Base-by-base conservation (phyloP, 129 eudicot genomes). In the Lonicera japonica region DNA sequence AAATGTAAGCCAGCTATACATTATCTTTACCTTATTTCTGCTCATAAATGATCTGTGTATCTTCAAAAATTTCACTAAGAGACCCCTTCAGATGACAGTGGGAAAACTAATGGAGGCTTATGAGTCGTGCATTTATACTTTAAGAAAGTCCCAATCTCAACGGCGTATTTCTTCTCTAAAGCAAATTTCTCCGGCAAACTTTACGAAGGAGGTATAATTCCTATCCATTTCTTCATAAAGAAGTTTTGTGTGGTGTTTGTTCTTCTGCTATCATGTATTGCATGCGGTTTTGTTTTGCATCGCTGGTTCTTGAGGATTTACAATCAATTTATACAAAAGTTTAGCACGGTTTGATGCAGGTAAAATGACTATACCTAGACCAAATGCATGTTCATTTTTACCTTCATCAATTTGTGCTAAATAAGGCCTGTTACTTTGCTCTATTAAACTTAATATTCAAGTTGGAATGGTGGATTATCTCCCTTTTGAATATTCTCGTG, bases 131-230 rank as follows among this genome's bases (percentile, higher is more conserved):
- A 77, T 88, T 79, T 39, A 77, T 63, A 40, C 67, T 67, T 77
- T 88, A 74, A 68, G 96, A 70, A 80, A 72, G 53, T 12, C 95
- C 57, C 96, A 94, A 67, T 63, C 82, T 29, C 79, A 78, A 54
- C 70, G 99, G 19, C 85, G 95, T 41, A 63, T 55, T 38, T 64
- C 54, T 69, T 88, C 99, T 53, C 64, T 88, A 23, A 83, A 65
- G 47, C 80, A 61, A 48, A 83, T 88, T 64, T 73, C 78, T 70
- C 99, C 99, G 21, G 96, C 81, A 53, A 94, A 94, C 75, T 94
- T 85, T 73, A 83, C 96, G 11, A 94, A 88, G 79, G 92, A 94
- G 96, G 99, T 94, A 79, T 17, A 25, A 13, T 60, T 66, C 22
- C 17, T 56, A 15, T 54, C 18, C 11, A 25, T 21, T 54, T 55